A percentile compares a stretch with the other conserved stretches of the same genome.
These are phyloP conservation scores for Keithomyces neogunnii DNA, from an alignment of 2,329 filamentous ascomycete species.

Conservation along the genomic window DNA sequence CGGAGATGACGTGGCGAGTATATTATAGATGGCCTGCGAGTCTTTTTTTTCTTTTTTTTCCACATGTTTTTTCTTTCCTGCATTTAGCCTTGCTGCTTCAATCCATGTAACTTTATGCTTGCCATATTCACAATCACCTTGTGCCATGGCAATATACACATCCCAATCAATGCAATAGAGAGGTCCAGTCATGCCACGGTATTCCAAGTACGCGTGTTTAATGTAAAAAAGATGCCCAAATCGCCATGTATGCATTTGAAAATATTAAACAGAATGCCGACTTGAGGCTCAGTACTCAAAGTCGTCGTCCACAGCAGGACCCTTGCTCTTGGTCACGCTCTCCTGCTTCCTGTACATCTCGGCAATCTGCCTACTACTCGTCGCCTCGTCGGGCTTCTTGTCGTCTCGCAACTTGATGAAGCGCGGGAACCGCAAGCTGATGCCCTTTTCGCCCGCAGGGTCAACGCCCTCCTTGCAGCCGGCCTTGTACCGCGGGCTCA, in stretches of 20 bases:
- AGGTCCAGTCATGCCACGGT: too few species aligned
- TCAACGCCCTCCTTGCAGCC: slow-evolving; percentile 75
- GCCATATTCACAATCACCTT: too few species aligned
- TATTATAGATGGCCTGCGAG: not conserved
- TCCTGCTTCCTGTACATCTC: slow-evolving; percentile 98
- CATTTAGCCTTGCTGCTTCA: too few species aligned
- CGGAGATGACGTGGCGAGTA: slow-evolving; percentile 3
- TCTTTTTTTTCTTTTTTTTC: not conserved
- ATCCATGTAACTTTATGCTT: too few species aligned
- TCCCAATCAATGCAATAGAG: too few species aligned
- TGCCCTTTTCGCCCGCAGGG: slow-evolving; percentile 62
- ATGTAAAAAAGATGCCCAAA: too few species aligned
- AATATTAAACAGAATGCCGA: not conserved
- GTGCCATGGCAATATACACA: too few species aligned
- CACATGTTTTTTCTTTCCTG: not conserved
- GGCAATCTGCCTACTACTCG: slow-evolving; percentile 73
- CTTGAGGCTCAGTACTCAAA: slow-evolving; percentile 70
- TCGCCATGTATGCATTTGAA: not conserved
- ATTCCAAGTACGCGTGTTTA: too few species aligned
- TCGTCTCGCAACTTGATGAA: slow-evolving; percentile 91
- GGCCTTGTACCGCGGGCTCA: slow-evolving; percentile 91
- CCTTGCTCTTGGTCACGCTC: slow-evolving; percentile 78
- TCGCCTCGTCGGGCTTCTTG: slow-evolving; percentile 91
- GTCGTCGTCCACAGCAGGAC: slow-evolving; percentile 84
- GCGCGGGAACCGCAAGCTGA: slow-evolving; percentile 82